Percentiles rank a stretch among this genome's conserved stretches.
Conservation (phyloP, 305 asterid genomes). For the Fraxinus xanthoxyloides region DNA sequence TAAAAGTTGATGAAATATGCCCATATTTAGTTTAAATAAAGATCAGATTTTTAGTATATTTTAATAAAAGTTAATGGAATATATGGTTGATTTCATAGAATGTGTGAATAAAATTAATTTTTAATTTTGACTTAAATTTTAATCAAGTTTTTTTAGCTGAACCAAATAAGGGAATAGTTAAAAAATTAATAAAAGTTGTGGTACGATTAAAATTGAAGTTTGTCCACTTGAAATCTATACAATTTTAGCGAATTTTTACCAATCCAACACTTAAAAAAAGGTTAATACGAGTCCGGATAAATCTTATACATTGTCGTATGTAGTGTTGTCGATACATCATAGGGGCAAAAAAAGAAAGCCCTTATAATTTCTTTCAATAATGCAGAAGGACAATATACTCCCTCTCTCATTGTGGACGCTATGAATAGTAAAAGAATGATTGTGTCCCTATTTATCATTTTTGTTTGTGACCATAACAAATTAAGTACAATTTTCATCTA, state of each 20-base stretch:
- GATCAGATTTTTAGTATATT: not conserved
- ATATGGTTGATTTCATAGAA: not conserved
- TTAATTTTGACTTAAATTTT: not conserved
- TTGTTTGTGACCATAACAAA: not conserved
- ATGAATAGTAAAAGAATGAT: constrained; percentile 8
- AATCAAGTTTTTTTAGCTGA: not conserved
- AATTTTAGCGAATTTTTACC: not conserved
- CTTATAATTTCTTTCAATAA: constrained; percentile 7
- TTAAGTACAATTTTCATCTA: not conserved
- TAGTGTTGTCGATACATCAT: not conserved
- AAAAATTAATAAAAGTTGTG: not conserved
- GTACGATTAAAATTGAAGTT: not conserved
- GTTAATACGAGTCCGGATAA: not conserved
- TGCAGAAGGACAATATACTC: constrained; percentile 12
- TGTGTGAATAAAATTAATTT: not conserved
- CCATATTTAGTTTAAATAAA: not conserved
- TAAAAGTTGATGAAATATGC: not conserved
- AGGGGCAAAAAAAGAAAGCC: not conserved
- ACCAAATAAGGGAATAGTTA: not conserved
- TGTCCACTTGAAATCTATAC: not conserved
- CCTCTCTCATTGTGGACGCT: not conserved
- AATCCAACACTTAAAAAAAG: not conserved
- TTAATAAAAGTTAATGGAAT: not conserved
- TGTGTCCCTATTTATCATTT: constrained; percentile 9
- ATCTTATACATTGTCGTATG: not conserved